Base-by-base conservation (phyloP, 2,329 filamentous ascomycete species). In the Talaromyces sp. region DNA sequence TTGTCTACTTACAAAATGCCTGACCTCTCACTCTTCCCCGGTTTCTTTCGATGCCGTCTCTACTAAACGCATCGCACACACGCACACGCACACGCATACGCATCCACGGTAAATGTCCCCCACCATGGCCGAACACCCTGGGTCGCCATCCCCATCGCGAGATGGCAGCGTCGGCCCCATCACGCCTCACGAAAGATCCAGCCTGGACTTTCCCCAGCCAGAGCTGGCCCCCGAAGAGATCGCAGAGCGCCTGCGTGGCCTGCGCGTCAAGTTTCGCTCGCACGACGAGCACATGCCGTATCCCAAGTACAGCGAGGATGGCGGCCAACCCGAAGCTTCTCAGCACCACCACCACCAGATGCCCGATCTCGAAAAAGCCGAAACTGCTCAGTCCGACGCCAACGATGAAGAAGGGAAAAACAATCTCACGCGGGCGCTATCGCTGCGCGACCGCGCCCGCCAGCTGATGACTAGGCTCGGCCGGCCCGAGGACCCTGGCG, bases 401-500 rank as follows among this genome's bases (percentile, higher is more conserved):
- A 60, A 59, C 10, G 55, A 61, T 33, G 51, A 56, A 12, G 62
- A 59, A 4, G 62, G 62, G 8, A 59, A 56, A 27, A 62, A 62
- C 10, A 7, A 30, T 27, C 33, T 61, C 27, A 61, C 59, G n/a
- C 62, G 61, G 7, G 42, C 28, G 5, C 9, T 55, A 10, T 58
- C 34, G 6, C 44, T 58, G 8, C 54, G 57, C 14, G 63, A 64
- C n/a, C 60, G 60, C 5, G 63, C 63, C 27, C 61, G 63, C n/a
- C 27, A 53, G 14, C 60, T 44, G 33, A 54, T 64, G 58, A 44
- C 57, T 1, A 63, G 50, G 12, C 31, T 64, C 36, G 63, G 63
- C 18, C 51, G 63, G 27, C 63, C 63, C 2, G 63, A 64, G 31
- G 63, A 64, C 23, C 63, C 61, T 16, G 63, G 63, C 9, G 63